These are phyloP conservation scores for Candolleomyces eurysporus DNA, from an alignment of 768 basidiomycete species.

Conservation along the genomic window DNA sequence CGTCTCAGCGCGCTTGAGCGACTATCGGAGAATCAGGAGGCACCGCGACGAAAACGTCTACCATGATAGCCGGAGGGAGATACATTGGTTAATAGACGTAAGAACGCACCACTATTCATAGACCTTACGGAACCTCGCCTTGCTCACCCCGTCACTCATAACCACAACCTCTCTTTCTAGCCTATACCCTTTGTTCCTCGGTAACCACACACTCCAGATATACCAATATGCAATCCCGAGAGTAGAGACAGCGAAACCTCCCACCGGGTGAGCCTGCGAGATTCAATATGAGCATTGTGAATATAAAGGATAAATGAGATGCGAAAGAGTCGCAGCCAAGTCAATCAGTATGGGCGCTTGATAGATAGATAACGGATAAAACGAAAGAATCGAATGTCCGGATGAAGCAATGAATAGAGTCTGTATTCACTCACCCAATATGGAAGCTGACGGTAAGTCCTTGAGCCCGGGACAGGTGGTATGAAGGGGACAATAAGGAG, in stretches of 20 bases:
- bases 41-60: too few species aligned
- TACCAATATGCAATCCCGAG: conserved; percentile 60
- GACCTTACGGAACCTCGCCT: conserved; percentile 11
- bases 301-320: not conserved
- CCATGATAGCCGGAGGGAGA: too few species aligned
- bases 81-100: not conserved
- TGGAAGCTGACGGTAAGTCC: conserved; percentile 56
- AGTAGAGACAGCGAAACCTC: conserved; percentile 43
- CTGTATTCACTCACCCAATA: conserved; percentile 56
- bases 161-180: conserved; percentile 45
- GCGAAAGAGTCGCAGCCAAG: too few species aligned
- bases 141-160: conserved; percentile 58
- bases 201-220: conserved; percentile 48
- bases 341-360: too few species aligned
- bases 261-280: conserved; percentile 47
- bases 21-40: too few species aligned
- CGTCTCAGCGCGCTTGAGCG: too few species aligned
- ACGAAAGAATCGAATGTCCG: too few species aligned
- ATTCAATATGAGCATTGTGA: not conserved
- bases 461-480: conserved; percentile 52
- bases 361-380: not conserved
- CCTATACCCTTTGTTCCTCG: conserved; percentile 44
- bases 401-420: too few species aligned
- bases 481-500: conserved; percentile 60
- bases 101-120: not conserved